Conservation (phyloP, 2,329 filamentous ascomycete species). For the Cordyceps militaris region DNA sequence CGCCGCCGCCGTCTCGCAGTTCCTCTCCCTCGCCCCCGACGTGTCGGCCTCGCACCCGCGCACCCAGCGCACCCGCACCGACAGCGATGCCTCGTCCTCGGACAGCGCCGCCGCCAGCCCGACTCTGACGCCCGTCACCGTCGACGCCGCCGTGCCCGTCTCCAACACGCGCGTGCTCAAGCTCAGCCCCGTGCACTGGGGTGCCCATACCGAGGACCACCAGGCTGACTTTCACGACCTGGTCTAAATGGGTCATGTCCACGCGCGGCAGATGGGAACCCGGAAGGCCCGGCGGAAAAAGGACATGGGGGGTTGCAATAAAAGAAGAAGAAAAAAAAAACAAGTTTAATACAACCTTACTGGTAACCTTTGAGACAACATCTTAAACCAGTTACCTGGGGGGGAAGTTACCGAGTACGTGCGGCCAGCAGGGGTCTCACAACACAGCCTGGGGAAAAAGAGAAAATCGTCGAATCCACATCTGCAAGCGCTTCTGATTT, state of each 20-base stretch:
- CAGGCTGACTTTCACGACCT: constrained; percentile 50
- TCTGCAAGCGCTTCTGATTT: background rate
- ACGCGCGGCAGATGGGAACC: background rate
- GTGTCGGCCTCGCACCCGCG: constrained; percentile 50
- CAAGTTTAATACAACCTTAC: constrained; percentile 11
- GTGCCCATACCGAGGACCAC: constrained; percentile 50
- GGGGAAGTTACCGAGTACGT: too few relatives aligned
- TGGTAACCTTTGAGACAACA: background rate
- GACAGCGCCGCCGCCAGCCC: constrained; percentile 16
- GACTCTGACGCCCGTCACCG: constrained; percentile 20
- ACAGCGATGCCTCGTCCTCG: constrained; percentile 17
- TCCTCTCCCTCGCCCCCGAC: constrained; percentile 53
- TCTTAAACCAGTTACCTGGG: background rate
- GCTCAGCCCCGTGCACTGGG: constrained; percentile 58
- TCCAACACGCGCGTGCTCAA: constrained; percentile 48
- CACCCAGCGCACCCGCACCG: constrained; percentile 25
- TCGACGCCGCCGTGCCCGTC: constrained; percentile 38
- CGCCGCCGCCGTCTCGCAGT: constrained; percentile 20
- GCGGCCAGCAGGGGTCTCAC: background rate
- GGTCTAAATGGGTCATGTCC: background rate
- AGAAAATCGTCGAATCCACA: background rate
- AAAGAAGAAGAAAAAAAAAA: background rate
- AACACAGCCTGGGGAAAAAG: background rate
- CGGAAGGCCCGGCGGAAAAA: background rate
- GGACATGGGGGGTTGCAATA: background rate